Evolutionary conservation across 2,329 filamentous ascomycete genomes (phyloP).

Genomic region (Cladosporium cucumerinum): DNA sequence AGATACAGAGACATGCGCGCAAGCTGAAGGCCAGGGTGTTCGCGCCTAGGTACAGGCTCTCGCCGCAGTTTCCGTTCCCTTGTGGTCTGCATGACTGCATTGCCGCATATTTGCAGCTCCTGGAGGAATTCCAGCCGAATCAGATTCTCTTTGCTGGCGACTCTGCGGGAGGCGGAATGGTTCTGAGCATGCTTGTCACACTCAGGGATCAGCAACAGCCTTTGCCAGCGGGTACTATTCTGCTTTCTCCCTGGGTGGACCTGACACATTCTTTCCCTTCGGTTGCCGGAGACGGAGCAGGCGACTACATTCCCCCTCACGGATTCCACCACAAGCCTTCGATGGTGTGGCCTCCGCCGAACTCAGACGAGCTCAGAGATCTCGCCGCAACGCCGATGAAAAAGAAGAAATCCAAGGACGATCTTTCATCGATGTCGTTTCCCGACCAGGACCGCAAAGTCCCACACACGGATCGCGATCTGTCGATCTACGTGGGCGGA

Average conservation of each 20-base stretch:
- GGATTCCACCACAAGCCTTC: slow-evolving; percentile 93
- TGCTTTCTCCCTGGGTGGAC: slow-evolving; percentile 95
- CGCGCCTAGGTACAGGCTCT: slow-evolving; percentile 78
- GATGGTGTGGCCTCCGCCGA: slow-evolving; percentile 82
- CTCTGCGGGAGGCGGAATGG: slow-evolving; percentile 90
- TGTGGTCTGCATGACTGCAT: slow-evolving; percentile 89
- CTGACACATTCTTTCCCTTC: slow-evolving; percentile 94
- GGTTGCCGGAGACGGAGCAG: slow-evolving; percentile 64
- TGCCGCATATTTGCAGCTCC: slow-evolving; percentile 79
- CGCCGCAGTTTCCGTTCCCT: slow-evolving; percentile 93
- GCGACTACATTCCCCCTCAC: slow-evolving; percentile 83
- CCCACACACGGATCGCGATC: slow-evolving; percentile 32
- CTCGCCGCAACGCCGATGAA: slow-evolving; percentile 25
- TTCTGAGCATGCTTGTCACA: slow-evolving; percentile 71
- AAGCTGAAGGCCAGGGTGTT: slow-evolving; percentile 89
- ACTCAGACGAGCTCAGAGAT: slow-evolving; percentile 27
- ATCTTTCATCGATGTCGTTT: slow-evolving; percentile 14
- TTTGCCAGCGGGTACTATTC: slow-evolving; percentile 80
- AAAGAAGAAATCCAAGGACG: slow-evolving; percentile 19
- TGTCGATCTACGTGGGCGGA: slow-evolving; percentile 70
- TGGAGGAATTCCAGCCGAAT: slow-evolving; percentile 70
- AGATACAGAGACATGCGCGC: slow-evolving; percentile 91
- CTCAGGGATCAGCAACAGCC: slow-evolving; percentile 80
- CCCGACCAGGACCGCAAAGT: slow-evolving; percentile 12
- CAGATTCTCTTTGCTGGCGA: slow-evolving; percentile 89